A percentile compares a stretch with the other conserved stretches of the same genome.
Conservation (phyloP, 257 asterid genomes). For the Jacaranda copaia region DNA sequence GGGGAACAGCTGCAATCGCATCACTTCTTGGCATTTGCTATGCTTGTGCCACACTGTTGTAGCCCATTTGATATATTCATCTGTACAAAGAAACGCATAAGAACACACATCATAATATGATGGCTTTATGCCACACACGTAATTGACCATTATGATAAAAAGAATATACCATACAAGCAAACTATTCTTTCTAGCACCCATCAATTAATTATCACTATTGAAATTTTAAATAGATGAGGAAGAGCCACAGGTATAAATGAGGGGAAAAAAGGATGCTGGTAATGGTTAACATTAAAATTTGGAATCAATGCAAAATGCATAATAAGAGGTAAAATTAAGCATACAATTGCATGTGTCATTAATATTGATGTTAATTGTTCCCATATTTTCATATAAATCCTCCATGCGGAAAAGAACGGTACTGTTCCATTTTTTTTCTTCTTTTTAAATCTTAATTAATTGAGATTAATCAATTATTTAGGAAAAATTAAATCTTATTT, state of each 20-base stretch:
- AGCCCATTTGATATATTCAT: not conserved
- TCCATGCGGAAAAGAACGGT: no score
- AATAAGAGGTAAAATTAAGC: no score
- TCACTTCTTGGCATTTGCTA: slow-evolving; percentile 33
- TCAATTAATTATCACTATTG: not conserved
- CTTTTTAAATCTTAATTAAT: no score
- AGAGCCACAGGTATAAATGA: not conserved
- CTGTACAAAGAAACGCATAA: not conserved
- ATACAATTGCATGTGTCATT: no score
- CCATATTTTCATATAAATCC: no score
- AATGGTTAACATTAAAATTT: no score
- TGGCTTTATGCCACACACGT: not conserved
- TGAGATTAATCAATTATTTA: no score
- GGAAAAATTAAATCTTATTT: no score
- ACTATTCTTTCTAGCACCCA: slow-evolving; percentile 26
- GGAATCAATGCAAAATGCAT: no score
- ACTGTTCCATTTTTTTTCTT: no score
- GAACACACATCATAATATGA: not conserved
- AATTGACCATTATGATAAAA: not conserved
- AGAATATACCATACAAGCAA: slow-evolving; percentile 45
- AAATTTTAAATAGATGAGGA: not conserved
- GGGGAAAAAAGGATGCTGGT: no score
- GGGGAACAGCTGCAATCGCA: slow-evolving; percentile 32
- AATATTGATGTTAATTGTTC: no score
- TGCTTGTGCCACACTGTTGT: slow-evolving; percentile 32